Base-by-base conservation (phyloP, 2,329 filamentous ascomycete species). In the Aspergillus tanneri region DNA sequence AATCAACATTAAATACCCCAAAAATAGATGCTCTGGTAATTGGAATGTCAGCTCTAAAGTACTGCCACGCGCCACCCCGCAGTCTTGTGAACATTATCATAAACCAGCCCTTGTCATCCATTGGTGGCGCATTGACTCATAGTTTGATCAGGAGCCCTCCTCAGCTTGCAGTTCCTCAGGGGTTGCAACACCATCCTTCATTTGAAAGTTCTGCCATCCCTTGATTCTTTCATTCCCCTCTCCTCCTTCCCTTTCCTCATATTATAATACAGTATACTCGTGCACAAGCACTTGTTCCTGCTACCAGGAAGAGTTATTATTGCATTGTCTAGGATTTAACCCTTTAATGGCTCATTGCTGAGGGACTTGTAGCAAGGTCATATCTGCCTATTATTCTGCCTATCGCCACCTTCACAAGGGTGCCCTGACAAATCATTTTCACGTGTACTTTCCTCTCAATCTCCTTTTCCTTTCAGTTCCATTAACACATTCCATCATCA, bases 401-500 rank as follows among this genome's bases (percentile, higher is more conserved):
- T 54, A 49, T 60, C 53, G 57, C 57, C 57, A 60, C 57, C 43
- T 43, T 36, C 56, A 58, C 55, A 56, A 53, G 45, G 51, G 47
- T 38, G 44, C 52, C 50, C 54, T 60, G 57, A 60, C 57, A 60
- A 60, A 60, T 60, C 57, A 56, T 47, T 46, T 55, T 55, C 57
- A 60, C 57, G 54, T 59, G 56, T 55, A 47, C 49, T 49, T 51
- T 50, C 41, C 50, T 48, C 53, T 39, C 49, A 51, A 49, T 50
- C 52, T 49, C 43, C 49, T 47, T 46, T 38, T 39, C 41, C 37
- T 37, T 23, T 42, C 40, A 41, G 16, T 58, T 57, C 52, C 52
- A 57, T 55, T 58, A 44, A 53, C 43, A n/a, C n/a, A n/a, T 58
- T 57, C 54, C 53, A 57, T 56, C 52, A 58, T 43, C 46, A 37